Conservation (phyloP, 192 early-diverging fungal species). For the Coemansia sp. region DNA sequence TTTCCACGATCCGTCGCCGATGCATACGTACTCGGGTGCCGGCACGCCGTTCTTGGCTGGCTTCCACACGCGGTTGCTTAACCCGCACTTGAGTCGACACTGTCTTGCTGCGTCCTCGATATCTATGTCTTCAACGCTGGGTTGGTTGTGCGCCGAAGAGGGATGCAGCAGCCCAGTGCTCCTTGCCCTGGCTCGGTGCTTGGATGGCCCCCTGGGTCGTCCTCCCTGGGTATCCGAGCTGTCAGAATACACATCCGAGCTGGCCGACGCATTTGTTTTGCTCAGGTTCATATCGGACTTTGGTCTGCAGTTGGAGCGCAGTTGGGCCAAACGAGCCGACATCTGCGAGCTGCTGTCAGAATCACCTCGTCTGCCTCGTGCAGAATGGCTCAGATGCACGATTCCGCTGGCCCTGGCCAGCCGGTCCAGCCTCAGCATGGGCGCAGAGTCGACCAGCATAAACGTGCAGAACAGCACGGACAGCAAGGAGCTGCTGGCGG, state of each 20-base stretch:
- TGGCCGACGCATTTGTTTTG: not conserved
- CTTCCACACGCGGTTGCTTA: conserved; percentile 10
- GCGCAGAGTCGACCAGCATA: conserved; percentile 34
- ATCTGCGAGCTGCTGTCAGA: not conserved
- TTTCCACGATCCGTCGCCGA: conserved; percentile 25
- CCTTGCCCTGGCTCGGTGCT: conserved; percentile 1
- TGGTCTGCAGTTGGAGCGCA: conserved; percentile 40
- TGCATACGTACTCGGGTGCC: conserved; percentile 16
- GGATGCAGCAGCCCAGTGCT: conserved; percentile 27
- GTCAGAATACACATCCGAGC: not conserved
- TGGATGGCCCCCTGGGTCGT: not conserved
- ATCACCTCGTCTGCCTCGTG: not conserved
- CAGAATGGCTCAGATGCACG: conserved; percentile 1
- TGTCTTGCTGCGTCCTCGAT: conserved; percentile 35
- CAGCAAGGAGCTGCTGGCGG: conserved; percentile 62
- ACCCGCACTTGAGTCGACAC: conserved; percentile 28
- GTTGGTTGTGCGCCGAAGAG: not conserved
- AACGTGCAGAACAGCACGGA: conserved; percentile 44
- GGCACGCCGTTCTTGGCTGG: conserved; percentile 24
- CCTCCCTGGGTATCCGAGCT: not conserved
- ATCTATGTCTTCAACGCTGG: conserved; percentile 9
- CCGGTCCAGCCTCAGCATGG: conserved; percentile 34
- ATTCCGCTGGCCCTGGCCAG: conserved; percentile 11
- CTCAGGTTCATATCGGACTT: conserved; percentile 34
- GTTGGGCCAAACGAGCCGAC: conserved; percentile 23